A percentile compares a stretch with the other conserved stretches of the same genome.
phyloP scores from a whole-genome alignment of 805 yeast genomes.

The Saccharomyces paradoxus region DNA sequence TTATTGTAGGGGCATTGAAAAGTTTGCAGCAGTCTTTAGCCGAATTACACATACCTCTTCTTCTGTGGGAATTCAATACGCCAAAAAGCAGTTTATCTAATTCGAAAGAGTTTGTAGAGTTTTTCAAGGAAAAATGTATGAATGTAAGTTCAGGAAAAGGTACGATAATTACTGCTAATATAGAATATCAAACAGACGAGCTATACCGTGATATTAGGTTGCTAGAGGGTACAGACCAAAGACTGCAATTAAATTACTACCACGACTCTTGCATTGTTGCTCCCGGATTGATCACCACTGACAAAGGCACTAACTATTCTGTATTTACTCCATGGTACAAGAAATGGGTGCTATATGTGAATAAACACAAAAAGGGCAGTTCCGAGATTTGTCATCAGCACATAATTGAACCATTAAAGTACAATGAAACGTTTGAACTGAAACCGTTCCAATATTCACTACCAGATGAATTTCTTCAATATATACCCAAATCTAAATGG shows the following conservation, averaged over 20 bases:
- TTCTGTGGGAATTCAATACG: conserved; percentile 20
- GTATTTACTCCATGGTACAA: conserved; percentile 44
- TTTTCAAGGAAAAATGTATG: conserved; percentile 18
- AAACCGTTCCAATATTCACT: conserved; percentile 10
- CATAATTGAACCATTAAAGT: not conserved
- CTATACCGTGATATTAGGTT: conserved; percentile 19
- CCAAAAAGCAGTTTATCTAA: conserved; percentile 9
- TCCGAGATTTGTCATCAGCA: not conserved
- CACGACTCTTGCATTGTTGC: conserved; percentile 40
- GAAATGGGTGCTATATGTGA: conserved; percentile 33
- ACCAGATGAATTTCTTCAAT: conserved; percentile 14
- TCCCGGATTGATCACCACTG: conserved; percentile 35
- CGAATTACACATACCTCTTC: conserved; percentile 33
- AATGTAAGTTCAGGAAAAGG: conserved; percentile 3
- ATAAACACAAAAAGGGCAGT: conserved; percentile 8
- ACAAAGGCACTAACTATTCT: conserved; percentile 38
- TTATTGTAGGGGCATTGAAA: conserved; percentile 31
- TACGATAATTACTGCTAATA: conserved; percentile 21
- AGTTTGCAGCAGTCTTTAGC: conserved; percentile 28
- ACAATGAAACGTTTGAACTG: conserved; percentile 9
- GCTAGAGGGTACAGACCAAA: conserved; percentile 2
- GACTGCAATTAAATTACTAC: conserved; percentile 11
- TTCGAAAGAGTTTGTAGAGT: conserved; percentile 12
- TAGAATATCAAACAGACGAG: conserved; percentile 34
- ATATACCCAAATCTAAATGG: conserved; percentile 10